Conservation (phyloP, 2,329 filamentous ascomycete genomes). For the Xylariaceae sp. region DNA sequence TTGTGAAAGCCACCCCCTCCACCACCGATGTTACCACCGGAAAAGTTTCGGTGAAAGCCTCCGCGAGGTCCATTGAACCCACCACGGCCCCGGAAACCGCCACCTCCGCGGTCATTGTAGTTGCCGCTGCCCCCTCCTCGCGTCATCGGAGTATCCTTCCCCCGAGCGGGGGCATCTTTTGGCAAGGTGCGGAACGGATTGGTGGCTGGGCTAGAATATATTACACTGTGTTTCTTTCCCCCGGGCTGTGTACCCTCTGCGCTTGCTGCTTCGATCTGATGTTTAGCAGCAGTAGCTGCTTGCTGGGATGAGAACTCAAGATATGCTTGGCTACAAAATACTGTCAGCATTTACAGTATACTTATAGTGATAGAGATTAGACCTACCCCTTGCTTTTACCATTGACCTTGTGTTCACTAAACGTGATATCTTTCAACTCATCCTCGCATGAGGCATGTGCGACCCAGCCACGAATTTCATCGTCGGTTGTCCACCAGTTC, state of each 20-base stretch:
- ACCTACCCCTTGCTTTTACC: slow-evolving; percentile 96
- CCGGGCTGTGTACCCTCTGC: slow-evolving; percentile 60
- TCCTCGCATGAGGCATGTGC: slow-evolving; percentile 80
- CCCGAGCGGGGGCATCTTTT: slow-evolving; percentile 80
- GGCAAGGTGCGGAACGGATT: slow-evolving; percentile 93
- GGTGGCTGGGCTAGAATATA: slow-evolving; percentile 75
- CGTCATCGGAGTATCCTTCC: slow-evolving; percentile 62
- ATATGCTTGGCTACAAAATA: slow-evolving; percentile 70
- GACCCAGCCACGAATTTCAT: slow-evolving; percentile 89
- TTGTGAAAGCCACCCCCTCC: slow-evolving; percentile 37
- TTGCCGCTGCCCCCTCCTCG: slow-evolving; percentile 60
- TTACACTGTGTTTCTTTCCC: slow-evolving; percentile 75
- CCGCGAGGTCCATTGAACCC: slow-evolving; percentile 42
- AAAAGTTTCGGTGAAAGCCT: slow-evolving; percentile 43
- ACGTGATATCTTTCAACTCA: slow-evolving; percentile 90
- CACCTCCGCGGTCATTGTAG: slow-evolving; percentile 52
- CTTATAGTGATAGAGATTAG: background rate
- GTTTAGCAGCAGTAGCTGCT: slow-evolving; percentile 85
- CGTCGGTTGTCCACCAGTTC: slow-evolving; percentile 96
- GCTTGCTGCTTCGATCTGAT: slow-evolving; percentile 69
- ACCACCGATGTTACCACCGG: slow-evolving; percentile 38
- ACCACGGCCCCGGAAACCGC: slow-evolving; percentile 43
- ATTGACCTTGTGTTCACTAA: slow-evolving; percentile 98
- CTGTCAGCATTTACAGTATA: slow-evolving; percentile 10
- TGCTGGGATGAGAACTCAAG: slow-evolving; percentile 84